Conservation (phyloP, 108 stramenopile genomes). For the Cyclotella choctawhatcheeana region DNA sequence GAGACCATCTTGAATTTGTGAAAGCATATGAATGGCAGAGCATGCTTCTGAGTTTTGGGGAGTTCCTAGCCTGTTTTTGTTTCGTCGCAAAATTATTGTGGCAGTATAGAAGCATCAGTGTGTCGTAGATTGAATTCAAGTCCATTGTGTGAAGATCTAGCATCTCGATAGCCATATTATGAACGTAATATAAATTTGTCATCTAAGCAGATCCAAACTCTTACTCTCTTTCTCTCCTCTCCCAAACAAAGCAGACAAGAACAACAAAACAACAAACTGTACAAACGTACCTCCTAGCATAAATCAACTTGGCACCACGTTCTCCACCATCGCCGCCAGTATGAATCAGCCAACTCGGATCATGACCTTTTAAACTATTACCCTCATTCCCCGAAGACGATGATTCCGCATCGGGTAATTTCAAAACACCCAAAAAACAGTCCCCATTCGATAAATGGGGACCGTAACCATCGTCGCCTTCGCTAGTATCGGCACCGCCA, state of each 20-base stretch:
- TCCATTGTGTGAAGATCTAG: too few relatives aligned
- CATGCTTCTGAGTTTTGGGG: constrained; percentile 40
- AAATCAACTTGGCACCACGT: constrained; percentile 22
- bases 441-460: constrained; percentile 34
- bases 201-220: too few relatives aligned
- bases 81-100: too few relatives aligned
- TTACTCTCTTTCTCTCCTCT: too few relatives aligned
- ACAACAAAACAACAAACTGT: background rate
- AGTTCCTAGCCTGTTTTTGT: constrained; percentile 32
- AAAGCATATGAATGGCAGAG: constrained; percentile 22
- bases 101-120: too few relatives aligned
- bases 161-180: too few relatives aligned
- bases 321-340: constrained; percentile 1
- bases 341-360: constrained; percentile 8
- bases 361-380: background rate
- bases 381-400: background rate
- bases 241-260: background rate
- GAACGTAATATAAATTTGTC: too few relatives aligned
- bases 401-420: too few relatives aligned
- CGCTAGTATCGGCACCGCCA: background rate
- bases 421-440: constrained; percentile 46
- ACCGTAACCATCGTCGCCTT: too few relatives aligned
- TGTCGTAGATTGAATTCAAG: too few relatives aligned
- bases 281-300: constrained; percentile 29
- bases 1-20: constrained; percentile 31